Evolutionary conservation across 2,329 filamentous ascomycete genomes (phyloP).

Genomic region (Elsinoe australis): DNA sequence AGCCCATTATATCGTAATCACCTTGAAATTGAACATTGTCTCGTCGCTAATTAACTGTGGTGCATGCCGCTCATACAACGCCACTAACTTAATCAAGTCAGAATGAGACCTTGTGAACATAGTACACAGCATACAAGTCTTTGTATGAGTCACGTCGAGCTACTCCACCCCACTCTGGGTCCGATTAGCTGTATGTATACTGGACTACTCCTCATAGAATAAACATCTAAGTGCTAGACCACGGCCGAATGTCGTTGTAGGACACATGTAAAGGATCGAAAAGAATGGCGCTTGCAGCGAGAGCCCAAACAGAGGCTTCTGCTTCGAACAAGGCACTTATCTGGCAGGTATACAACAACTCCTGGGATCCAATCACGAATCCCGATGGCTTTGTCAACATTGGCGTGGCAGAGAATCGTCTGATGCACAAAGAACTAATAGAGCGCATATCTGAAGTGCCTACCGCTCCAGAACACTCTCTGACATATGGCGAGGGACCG

Average conservation of each 20-base stretch:
- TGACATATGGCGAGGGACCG: conserved; percentile 37
- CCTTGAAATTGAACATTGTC: not conserved
- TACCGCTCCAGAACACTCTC: conserved; percentile 27
- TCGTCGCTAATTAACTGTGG: too few species aligned
- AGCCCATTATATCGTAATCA: not conserved
- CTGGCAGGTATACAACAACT: conserved; percentile 13
- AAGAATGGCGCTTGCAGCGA: not conserved
- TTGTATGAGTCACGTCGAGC: too few species aligned
- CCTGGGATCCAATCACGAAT: conserved; percentile 23
- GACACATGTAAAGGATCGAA: too few species aligned
- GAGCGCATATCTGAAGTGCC: not conserved
- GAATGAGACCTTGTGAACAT: too few species aligned
- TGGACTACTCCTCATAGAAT: too few species aligned
- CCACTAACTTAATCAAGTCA: too few species aligned
- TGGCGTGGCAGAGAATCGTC: conserved; percentile 28
- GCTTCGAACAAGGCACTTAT: conserved; percentile 20
- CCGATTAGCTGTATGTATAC: too few species aligned
- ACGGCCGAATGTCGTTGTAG: too few species aligned
- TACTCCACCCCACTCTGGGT: too few species aligned
- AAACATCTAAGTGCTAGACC: too few species aligned
- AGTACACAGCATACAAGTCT: too few species aligned
- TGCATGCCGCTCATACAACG: too few species aligned
- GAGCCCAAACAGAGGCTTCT: not conserved
- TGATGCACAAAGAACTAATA: conserved; percentile 18
- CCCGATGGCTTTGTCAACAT: conserved; percentile 28